These are phyloP conservation scores for Eucalyptus viminalis DNA, from an alignment of 345 rosid species.

Conservation along the genomic window DNA sequence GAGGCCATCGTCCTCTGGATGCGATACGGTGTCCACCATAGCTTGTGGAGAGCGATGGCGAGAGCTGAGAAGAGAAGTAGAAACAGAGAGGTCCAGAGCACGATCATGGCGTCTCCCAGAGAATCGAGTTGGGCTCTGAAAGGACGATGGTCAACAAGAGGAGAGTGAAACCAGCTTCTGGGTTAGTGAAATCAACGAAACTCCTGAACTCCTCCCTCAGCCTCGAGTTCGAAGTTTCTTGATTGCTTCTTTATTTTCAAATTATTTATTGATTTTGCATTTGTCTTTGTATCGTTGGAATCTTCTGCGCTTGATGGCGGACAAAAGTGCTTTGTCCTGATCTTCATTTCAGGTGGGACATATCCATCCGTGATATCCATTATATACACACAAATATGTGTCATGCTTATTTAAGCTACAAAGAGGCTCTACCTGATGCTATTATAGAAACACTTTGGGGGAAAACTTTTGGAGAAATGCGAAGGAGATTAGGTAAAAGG, in stretches of 20 bases:
- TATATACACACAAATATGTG: background rate
- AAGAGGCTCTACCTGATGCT: background rate
- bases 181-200: background rate
- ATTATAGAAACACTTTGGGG: background rate
- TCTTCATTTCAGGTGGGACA: background rate
- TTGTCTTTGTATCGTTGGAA: background rate
- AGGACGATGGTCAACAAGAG: background rate
- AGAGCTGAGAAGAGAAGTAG: background rate
- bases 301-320: background rate
- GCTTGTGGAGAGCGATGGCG: background rate
- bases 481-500: background rate
- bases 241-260: background rate
- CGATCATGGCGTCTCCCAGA: background rate
- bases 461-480: background rate
- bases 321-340: background rate
- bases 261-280: background rate
- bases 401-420: background rate
- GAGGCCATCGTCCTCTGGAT: background rate
- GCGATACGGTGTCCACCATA: constrained; percentile 13
- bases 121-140: background rate
- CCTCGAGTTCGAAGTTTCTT: background rate
- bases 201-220: background rate
- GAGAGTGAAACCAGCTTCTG: background rate
- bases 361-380: background rate
- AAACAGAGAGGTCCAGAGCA: background rate